Evolutionary conservation across 495 filamentous ascomycete species (phyloP).

Genomic region (Podospora sp.): DNA sequence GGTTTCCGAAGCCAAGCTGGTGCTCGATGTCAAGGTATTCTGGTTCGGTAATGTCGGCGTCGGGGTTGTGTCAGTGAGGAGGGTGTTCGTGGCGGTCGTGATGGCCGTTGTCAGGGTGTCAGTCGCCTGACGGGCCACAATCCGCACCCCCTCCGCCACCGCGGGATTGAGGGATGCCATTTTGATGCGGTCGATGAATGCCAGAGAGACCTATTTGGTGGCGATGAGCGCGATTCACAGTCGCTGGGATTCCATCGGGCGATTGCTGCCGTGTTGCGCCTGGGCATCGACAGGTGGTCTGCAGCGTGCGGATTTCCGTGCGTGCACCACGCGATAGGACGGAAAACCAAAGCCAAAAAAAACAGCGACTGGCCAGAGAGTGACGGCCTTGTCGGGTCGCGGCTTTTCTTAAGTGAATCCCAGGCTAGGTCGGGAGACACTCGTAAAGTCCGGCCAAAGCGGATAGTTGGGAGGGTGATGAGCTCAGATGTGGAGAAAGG

Average conservation of each 20-base stretch:
- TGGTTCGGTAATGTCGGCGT: neutral
- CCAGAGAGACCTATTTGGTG: slow-evolving; percentile 14
- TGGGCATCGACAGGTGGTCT: slow-evolving; percentile 17
- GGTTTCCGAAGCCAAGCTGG: slow-evolving; percentile 6
- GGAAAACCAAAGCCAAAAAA: neutral
- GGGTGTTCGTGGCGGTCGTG: neutral
- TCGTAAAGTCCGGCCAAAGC: slow-evolving; percentile 22
- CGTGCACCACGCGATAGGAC: slow-evolving; percentile 7
- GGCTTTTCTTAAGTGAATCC: slow-evolving; percentile 23
- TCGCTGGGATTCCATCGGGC: slow-evolving; percentile 36
- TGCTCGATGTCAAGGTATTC: slow-evolving; percentile 11
- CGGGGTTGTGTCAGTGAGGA: neutral
- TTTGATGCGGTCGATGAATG: slow-evolving; percentile 15
- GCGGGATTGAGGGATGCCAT: slow-evolving; percentile 36
- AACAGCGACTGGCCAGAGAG: neutral
- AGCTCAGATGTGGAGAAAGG: slow-evolving; percentile 34
- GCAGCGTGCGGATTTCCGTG: neutral
- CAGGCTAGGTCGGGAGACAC: slow-evolving; percentile 27
- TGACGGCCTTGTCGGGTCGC: slow-evolving; percentile 1
- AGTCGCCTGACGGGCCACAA: slow-evolving; percentile 33
- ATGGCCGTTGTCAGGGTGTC: slow-evolving; percentile 1
- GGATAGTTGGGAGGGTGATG: slow-evolving; percentile 22
- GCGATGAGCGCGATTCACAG: slow-evolving; percentile 26
- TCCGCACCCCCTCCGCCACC: slow-evolving; percentile 31
- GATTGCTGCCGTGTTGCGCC: slow-evolving; percentile 19